phyloP scores from a whole-genome alignment of 2,329 filamentous ascomycete species.

The Pyricularia grisea region DNA sequence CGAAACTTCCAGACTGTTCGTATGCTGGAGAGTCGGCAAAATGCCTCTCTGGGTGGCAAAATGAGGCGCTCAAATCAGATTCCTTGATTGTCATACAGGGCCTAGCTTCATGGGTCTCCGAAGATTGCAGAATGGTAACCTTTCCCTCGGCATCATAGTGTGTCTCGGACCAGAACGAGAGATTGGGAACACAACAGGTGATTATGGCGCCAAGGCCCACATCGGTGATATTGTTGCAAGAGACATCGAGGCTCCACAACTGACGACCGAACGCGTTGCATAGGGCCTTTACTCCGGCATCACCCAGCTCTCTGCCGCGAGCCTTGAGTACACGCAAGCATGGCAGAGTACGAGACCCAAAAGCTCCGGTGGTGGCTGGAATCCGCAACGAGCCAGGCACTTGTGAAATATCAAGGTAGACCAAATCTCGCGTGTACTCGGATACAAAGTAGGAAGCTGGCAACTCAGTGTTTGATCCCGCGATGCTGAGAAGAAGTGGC shows the following conservation, averaged over 20 bases:
- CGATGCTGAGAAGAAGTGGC: constrained; percentile 35
- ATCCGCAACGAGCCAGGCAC: constrained; percentile 32
- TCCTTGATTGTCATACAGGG: constrained; percentile 36
- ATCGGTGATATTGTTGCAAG: constrained; percentile 42
- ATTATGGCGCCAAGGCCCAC: constrained; percentile 22
- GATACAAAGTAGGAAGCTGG: constrained; percentile 28
- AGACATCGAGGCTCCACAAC: constrained; percentile 50
- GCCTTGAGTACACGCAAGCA: constrained; percentile 43
- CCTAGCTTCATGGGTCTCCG: constrained; percentile 26
- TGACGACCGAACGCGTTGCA: constrained; percentile 24
- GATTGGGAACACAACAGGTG: constrained; percentile 11
- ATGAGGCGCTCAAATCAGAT: constrained; percentile 32
- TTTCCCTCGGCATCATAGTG: constrained; percentile 37
- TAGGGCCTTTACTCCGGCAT: constrained; percentile 22
- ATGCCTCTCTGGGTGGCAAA: constrained; percentile 36
- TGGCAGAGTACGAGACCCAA: constrained; percentile 24
- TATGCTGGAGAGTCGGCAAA: constrained; percentile 39
- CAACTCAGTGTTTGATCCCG: constrained; percentile 28
- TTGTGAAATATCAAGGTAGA: constrained; percentile 44
- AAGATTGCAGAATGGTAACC: constrained; percentile 17
- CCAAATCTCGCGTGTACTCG: constrained; percentile 26
- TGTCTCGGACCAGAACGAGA: constrained; percentile 21
- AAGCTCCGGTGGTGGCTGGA: constrained; percentile 18
- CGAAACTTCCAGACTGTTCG: constrained; percentile 5
- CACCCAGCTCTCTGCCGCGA: constrained; percentile 34